Conservation (phyloP, 805 yeast species). For the Kodamaea kaohsiungensis region DNA sequence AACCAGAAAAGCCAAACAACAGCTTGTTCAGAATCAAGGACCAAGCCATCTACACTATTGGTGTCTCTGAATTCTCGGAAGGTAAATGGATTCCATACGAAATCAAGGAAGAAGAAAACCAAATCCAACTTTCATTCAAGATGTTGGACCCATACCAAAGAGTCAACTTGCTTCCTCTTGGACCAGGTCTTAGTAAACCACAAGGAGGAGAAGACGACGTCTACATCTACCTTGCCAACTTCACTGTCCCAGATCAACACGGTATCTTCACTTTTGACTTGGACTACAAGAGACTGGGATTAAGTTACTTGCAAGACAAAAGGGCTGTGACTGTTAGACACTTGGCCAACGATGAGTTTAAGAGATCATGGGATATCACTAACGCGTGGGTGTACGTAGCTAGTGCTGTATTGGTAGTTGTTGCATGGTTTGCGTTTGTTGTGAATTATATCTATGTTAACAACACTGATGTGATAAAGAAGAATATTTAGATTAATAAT, state of each 20-base stretch:
- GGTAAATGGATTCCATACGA: constrained; percentile 71
- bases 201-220: constrained; percentile 47
- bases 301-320: constrained; percentile 62
- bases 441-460: constrained; percentile 55
- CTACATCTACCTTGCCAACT: constrained; percentile 50
- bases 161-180: constrained; percentile 53
- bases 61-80: constrained; percentile 44
- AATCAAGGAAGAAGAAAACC: constrained; percentile 40
- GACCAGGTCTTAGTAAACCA: constrained; percentile 33
- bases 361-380: constrained; percentile 88
- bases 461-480: constrained; percentile 27
- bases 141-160: constrained; percentile 97
- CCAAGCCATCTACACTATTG: constrained; percentile 55
- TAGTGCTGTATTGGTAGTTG: constrained; percentile 65
- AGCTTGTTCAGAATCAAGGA: constrained; percentile 74
- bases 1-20: constrained; percentile 40
- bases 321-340: constrained; percentile 85
- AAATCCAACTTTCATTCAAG: constrained; percentile 78
- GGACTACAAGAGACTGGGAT: constrained; percentile 78
- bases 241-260: constrained; percentile 90
- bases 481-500: constrained; percentile 18
- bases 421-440: constrained; percentile 79
- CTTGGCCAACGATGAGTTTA: constrained; percentile 92
- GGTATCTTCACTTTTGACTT: constrained; percentile 90
- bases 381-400: constrained; percentile 91